These are phyloP conservation scores for Gigaspora rosea DNA, from an alignment of 192 early-diverging fungal species.

Conservation along the genomic window DNA sequence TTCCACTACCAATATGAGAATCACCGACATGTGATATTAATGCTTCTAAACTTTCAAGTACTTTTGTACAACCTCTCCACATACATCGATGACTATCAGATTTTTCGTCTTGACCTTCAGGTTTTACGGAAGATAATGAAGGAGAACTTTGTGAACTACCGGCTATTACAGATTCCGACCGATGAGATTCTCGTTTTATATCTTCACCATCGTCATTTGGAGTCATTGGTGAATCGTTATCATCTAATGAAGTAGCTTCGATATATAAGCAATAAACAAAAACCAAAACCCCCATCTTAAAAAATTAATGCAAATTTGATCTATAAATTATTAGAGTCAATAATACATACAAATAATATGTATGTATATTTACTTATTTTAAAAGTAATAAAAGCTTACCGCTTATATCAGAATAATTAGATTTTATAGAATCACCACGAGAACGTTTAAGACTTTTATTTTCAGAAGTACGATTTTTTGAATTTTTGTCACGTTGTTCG, in stretches of 20 bases:
- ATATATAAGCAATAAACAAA: background rate
- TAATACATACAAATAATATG: too few species aligned
- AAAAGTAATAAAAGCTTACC: background rate
- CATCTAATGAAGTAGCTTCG: slow-evolving; percentile 17
- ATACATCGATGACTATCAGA: slow-evolving; percentile 46
- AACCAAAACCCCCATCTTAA: too few species aligned
- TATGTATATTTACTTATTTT: background rate
- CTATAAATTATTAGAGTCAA: too few species aligned
- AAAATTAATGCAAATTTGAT: too few species aligned
- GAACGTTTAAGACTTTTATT: background rate
- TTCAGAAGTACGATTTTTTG: background rate
- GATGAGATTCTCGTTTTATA: slow-evolving; percentile 8
- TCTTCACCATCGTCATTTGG: slow-evolving; percentile 6
- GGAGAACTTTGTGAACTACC: background rate
- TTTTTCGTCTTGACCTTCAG: slow-evolving; percentile 22
- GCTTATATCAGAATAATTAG: slow-evolving; percentile 20
- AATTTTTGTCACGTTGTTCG: background rate
- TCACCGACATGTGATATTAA: slow-evolving; percentile 58
- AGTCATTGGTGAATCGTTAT: background rate
- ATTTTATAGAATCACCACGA: background rate
- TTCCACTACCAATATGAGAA: slow-evolving; percentile 60
- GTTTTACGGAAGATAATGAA: background rate
- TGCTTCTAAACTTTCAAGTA: slow-evolving; percentile 45
- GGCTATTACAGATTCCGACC: background rate
- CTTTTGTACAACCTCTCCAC: slow-evolving; percentile 54